A percentile compares a stretch with the other conserved stretches of the same genome.
These are phyloP conservation scores for Geranium brycei DNA, from an alignment of 345 rosid genomes.

Conservation along the genomic window DNA sequence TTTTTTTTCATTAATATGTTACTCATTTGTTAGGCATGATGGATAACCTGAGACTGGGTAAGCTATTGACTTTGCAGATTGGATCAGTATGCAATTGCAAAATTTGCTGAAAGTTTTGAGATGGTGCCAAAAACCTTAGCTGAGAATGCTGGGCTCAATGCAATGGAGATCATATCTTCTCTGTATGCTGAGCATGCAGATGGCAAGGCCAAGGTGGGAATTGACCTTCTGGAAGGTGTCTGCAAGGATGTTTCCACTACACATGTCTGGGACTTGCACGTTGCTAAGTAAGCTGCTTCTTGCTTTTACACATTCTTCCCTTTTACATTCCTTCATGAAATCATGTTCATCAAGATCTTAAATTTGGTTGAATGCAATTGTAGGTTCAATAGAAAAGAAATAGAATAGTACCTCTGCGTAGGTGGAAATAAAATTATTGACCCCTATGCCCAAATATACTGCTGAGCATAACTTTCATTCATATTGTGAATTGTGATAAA, in stretches of 20 bases:
- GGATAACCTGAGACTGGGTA: neutral
- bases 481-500: neutral
- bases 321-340: neutral
- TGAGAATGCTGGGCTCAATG: slow-evolving; percentile 93
- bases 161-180: slow-evolving; percentile 87
- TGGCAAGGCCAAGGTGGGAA: slow-evolving; percentile 78
- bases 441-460: neutral
- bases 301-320: neutral
- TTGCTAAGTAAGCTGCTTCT: slow-evolving; percentile 46
- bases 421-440: too few species aligned
- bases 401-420: neutral
- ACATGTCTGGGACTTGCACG: slow-evolving; percentile 76
- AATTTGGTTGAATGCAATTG: neutral
- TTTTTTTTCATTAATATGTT: neutral
- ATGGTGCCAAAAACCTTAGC: slow-evolving; percentile 82
- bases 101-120: slow-evolving; percentile 97
- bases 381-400: too few species aligned
- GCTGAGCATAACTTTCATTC: neutral
- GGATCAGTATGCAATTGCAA: slow-evolving; percentile 89
- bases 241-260: slow-evolving; percentile 57
- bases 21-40: neutral
- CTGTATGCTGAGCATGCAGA: slow-evolving; percentile 85
- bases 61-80: slow-evolving; percentile 37
- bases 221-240: slow-evolving; percentile 71
- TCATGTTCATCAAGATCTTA: neutral